Percentiles rank a stretch among this genome's conserved stretches.
phyloP scores from a whole-genome alignment of 495 filamentous ascomycete species.

The Aspergillus sclerotiicarbonarius region DNA sequence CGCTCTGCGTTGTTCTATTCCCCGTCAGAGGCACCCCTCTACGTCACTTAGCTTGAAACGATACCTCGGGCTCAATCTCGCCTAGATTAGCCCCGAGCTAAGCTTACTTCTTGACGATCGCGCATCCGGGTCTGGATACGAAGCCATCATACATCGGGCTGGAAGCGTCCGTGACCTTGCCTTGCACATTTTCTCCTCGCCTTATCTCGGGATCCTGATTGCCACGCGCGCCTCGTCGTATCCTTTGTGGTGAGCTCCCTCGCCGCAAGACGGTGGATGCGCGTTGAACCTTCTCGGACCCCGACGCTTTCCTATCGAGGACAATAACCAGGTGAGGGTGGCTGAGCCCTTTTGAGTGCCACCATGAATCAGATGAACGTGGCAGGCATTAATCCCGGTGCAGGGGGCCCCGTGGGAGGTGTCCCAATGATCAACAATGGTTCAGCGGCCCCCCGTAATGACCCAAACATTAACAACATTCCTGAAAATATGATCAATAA shows the following conservation, averaged over 20 bases:
- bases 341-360: slow-evolving; percentile 34
- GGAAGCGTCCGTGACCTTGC: slow-evolving; percentile 10
- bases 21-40: not conserved
- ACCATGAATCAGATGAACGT: slow-evolving; percentile 76
- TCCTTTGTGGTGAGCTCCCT: slow-evolving; percentile 32
- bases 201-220: slow-evolving; percentile 2
- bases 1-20: slow-evolving; percentile 10
- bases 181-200: slow-evolving; percentile 17
- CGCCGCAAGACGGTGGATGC: slow-evolving; percentile 40
- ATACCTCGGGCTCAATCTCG: not conserved
- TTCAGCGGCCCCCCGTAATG: slow-evolving; percentile 49
- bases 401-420: slow-evolving; percentile 62
- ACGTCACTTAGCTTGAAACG: not conserved
- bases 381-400: slow-evolving; percentile 58
- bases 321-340: slow-evolving; percentile 38
- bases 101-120: not conserved
- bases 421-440: slow-evolving; percentile 75
- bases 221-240: slow-evolving; percentile 29
- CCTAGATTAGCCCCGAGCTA: not conserved
- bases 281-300: slow-evolving; percentile 25
- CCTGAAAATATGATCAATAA: slow-evolving; percentile 69
- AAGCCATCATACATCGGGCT: slow-evolving; percentile 4
- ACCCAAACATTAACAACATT: slow-evolving; percentile 40
- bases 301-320: slow-evolving; percentile 25
- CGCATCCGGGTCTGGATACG: slow-evolving; percentile 9